phyloP scores from a whole-genome alignment of 495 filamentous ascomycete species.

The Neurospora tetrasperma region DNA sequence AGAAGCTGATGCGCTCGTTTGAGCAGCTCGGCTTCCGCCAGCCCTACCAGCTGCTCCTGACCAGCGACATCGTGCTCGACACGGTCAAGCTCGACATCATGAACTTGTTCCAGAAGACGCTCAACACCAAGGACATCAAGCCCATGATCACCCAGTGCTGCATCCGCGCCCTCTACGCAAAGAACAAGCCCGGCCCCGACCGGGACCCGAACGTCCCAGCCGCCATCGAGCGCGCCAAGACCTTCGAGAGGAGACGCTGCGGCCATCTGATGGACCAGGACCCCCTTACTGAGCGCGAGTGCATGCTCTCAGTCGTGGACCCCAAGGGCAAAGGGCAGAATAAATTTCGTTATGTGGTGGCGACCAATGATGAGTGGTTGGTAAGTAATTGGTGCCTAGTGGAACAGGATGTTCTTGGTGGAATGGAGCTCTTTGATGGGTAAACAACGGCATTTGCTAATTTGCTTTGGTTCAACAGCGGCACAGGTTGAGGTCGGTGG shows the following conservation, averaged over 20 bases:
- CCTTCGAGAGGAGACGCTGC: slow-evolving; percentile 76
- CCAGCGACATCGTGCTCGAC: slow-evolving; percentile 24
- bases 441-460: not conserved
- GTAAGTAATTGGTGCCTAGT: slow-evolving; percentile 7
- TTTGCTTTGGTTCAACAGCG: slow-evolving; percentile 10
- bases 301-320: slow-evolving; percentile 67
- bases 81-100: slow-evolving; percentile 65
- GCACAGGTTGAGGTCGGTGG: slow-evolving; percentile 21
- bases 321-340: slow-evolving; percentile 61
- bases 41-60: slow-evolving; percentile 76
- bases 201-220: slow-evolving; percentile 44
- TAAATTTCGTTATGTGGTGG: slow-evolving; percentile 84
- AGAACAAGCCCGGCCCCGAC: slow-evolving; percentile 36
- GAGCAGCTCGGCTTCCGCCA: slow-evolving; percentile 58
- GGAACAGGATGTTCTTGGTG: not conserved
- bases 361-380: slow-evolving; percentile 50
- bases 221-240: slow-evolving; percentile 59
- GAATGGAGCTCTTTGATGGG: not conserved
- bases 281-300: slow-evolving; percentile 66
- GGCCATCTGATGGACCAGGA: slow-evolving; percentile 74
- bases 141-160: slow-evolving; percentile 50
- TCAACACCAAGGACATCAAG: slow-evolving; percentile 63
- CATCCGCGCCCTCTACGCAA: slow-evolving; percentile 51
- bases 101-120: slow-evolving; percentile 50
- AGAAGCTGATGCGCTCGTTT: slow-evolving; percentile 88